A percentile compares a stretch with the other conserved stretches of the same genome.
Evolutionary conservation across 495 filamentous ascomycete species (phyloP).

Genomic region (Podospora pseudocomata): DNA sequence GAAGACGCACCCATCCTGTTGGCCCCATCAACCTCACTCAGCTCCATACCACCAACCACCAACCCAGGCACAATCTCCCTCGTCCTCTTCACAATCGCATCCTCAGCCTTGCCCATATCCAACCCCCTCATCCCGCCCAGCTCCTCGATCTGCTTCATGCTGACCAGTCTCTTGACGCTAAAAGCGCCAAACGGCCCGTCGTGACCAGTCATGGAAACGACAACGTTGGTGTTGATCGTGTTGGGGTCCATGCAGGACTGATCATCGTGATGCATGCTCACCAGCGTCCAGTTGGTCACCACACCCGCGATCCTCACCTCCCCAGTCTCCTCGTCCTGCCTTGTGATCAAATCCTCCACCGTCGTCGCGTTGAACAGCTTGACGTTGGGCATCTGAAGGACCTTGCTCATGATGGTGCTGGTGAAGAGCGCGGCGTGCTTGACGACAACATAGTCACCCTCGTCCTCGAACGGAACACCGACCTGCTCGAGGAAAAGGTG

Average conservation of each 20-base stretch:
- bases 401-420: slow-evolving; percentile 74
- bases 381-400: slow-evolving; percentile 79
- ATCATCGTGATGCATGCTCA: slow-evolving; percentile 78
- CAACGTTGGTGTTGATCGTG: slow-evolving; percentile 84
- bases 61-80: slow-evolving; percentile 81
- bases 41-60: slow-evolving; percentile 90
- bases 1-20: slow-evolving; percentile 67
- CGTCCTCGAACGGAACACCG: slow-evolving; percentile 81
- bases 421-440: slow-evolving; percentile 93
- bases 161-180: slow-evolving; percentile 76
- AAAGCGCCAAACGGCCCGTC: slow-evolving; percentile 89
- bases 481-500: slow-evolving; percentile 76
- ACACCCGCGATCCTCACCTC: slow-evolving; percentile 73
- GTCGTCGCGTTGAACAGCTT: slow-evolving; percentile 93
- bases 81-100: slow-evolving; percentile 86
- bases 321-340: slow-evolving; percentile 44
- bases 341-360: slow-evolving; percentile 88
- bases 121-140: slow-evolving; percentile 87
- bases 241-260: slow-evolving; percentile 95
- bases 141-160: slow-evolving; percentile 75
- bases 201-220: slow-evolving; percentile 85
- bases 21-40: slow-evolving; percentile 83
- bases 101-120: slow-evolving; percentile 85
- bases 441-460: slow-evolving; percentile 82
- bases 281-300: slow-evolving; percentile 91